These are phyloP conservation scores for Solanum rostratum DNA, from an alignment of 257 asterid genomes.

Conservation along the genomic window DNA sequence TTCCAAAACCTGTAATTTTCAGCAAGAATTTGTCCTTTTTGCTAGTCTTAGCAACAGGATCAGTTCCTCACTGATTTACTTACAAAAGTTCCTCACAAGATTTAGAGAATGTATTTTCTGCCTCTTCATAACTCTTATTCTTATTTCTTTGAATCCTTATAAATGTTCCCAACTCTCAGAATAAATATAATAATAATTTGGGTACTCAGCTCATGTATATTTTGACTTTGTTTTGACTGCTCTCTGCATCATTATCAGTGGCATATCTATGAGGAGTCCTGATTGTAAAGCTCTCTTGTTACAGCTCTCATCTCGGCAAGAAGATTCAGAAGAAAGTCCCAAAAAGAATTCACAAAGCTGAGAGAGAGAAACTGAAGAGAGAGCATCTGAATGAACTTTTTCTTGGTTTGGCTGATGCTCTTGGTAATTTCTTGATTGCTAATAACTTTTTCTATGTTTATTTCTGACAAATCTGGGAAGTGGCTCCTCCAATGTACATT, in stretches of 20 bases:
- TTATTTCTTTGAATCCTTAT: neutral
- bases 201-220: neutral
- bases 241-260: neutral
- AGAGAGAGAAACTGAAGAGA: slow-evolving; percentile 68
- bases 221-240: neutral
- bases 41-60: neutral
- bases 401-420: slow-evolving; percentile 46
- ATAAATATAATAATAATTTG: neutral
- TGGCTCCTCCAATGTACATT: neutral
- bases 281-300: neutral
- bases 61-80: neutral
- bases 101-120: neutral
- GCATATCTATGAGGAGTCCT: neutral
- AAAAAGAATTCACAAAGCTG: slow-evolving; percentile 50
- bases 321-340: slow-evolving; percentile 36
- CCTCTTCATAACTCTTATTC: neutral
- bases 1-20: neutral
- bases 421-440: slow-evolving; percentile 27
- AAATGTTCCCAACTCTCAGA: neutral
- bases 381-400: slow-evolving; percentile 47
- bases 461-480: neutral
- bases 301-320: slow-evolving; percentile 28
- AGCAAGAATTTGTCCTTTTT: neutral
- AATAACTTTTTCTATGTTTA: neutral
- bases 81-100: neutral